These are phyloP conservation scores for Talaromyces thailandensis DNA, from an alignment of 495 filamentous ascomycete species.

Conservation along the genomic window DNA sequence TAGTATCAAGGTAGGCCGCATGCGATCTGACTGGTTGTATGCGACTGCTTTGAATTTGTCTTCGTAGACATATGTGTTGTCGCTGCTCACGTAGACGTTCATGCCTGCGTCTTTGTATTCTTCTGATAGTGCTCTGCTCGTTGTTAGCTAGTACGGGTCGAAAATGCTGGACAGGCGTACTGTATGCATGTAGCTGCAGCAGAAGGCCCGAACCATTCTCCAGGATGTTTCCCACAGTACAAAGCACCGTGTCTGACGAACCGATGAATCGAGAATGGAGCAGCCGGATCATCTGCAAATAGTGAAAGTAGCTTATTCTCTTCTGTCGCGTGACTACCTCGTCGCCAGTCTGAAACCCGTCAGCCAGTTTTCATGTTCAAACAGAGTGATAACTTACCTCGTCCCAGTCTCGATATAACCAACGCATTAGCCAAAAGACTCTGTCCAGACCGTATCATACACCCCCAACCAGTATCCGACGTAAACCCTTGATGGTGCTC, in stretches of 20 bases:
- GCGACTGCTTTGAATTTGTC: conserved; percentile 74
- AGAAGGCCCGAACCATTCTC: conserved; percentile 99
- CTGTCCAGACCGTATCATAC: conserved; percentile 97
- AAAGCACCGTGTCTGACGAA: conserved; percentile 85
- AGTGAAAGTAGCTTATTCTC: conserved; percentile 69
- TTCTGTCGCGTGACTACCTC: conserved; percentile 43
- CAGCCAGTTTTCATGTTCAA: conserved; percentile 14
- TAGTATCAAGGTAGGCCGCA: conserved; percentile 81
- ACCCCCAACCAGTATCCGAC: conserved; percentile 95
- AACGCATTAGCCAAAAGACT: conserved; percentile 84
- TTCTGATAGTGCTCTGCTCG: conserved; percentile 59
- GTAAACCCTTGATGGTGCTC: conserved; percentile 72
- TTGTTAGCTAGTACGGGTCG: conserved; percentile 4
- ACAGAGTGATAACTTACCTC: conserved; percentile 45
- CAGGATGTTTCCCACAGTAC: conserved; percentile 88
- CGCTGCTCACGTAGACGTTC: conserved; percentile 79
- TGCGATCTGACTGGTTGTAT: conserved; percentile 47
- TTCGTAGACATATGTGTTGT: conserved; percentile 87
- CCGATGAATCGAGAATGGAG: conserved; percentile 90
- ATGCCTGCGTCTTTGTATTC: conserved; percentile 47
- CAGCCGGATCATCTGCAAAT: conserved; percentile 80
- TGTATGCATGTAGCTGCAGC: conserved; percentile 94
- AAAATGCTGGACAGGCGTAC: conserved; percentile 39
- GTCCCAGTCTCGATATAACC: conserved; percentile 59
- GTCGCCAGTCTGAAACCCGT: conserved; percentile 62